Evolutionary conservation across 2,329 filamentous ascomycete species (phyloP).

Genomic region (Apiospora koreana): DNA sequence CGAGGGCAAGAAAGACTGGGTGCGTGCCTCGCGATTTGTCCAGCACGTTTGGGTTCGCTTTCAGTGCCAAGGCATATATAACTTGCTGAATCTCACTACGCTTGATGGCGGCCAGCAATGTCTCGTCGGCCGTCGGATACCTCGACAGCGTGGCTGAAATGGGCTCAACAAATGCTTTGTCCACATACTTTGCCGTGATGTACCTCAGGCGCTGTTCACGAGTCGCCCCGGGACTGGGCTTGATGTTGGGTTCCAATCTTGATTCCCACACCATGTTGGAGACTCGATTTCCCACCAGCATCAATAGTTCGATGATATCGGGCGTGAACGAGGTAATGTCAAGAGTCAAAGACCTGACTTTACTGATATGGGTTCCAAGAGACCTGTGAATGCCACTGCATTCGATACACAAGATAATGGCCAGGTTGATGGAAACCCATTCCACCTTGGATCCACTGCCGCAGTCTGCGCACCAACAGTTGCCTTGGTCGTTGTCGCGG

Average conservation of each 20-base stretch:
- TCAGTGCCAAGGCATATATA: constrained; percentile 83
- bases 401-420: constrained; percentile 95
- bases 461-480: constrained; percentile 93
- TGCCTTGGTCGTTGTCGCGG: constrained; percentile 87
- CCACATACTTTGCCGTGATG: constrained; percentile 93
- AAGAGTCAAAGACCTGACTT: constrained; percentile 90
- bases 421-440: constrained; percentile 98
- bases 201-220: constrained; percentile 91
- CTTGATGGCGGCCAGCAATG: constrained; percentile 88
- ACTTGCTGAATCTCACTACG: constrained; percentile 94
- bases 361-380: constrained; percentile 95
- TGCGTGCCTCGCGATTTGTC: constrained; percentile 89
- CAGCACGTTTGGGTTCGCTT: constrained; percentile 81
- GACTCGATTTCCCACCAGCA: constrained; percentile 89
- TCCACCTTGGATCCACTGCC: constrained; percentile 90
- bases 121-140: constrained; percentile 81
- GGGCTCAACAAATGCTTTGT: constrained; percentile 77
- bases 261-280: constrained; percentile 98
- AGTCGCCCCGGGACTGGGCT: constrained; percentile 75
- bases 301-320: constrained; percentile 91
- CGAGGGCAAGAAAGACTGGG: constrained; percentile 85
- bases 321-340: constrained; percentile 96
- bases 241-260: constrained; percentile 70
- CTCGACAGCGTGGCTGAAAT: constrained; percentile 75
- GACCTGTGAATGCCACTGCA: constrained; percentile 97